phyloP scores from a whole-genome alignment of 495 filamentous ascomycete genomes.

The Pseudotulostoma volvatum region DNA sequence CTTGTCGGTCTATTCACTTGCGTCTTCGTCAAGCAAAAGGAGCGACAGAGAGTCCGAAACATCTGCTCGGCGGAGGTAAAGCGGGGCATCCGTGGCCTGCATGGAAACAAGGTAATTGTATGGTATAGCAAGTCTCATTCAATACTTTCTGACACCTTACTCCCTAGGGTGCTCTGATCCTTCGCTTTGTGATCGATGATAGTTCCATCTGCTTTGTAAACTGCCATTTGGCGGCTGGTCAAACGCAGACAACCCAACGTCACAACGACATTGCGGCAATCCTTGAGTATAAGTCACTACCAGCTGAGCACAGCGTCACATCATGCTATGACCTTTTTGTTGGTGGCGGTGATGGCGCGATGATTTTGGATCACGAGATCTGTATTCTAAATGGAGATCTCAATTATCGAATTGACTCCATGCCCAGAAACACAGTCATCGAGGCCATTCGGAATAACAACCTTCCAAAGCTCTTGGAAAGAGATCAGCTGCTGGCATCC shows the following conservation, averaged over 20 bases:
- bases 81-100: constrained; percentile 79
- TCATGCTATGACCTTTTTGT: constrained; percentile 60
- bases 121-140: constrained; percentile 5
- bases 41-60: constrained; percentile 57
- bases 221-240: constrained; percentile 90
- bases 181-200: constrained; percentile 83
- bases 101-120: constrained; percentile 70
- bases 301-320: constrained; percentile 42
- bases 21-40: constrained; percentile 72
- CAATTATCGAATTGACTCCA: constrained; percentile 97
- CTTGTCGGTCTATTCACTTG: constrained; percentile 91
- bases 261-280: constrained; percentile 91
- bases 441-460: constrained; percentile 64
- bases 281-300: constrained; percentile 59
- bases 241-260: constrained; percentile 71
- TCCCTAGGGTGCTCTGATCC: constrained; percentile 70
- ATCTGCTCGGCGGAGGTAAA: constrained; percentile 74
- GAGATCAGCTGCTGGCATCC: constrained; percentile 82
- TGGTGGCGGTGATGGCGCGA: constrained; percentile 81
- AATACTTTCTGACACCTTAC: neutral
- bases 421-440: constrained; percentile 80
- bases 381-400: constrained; percentile 92
- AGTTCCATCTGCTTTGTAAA: constrained; percentile 92
- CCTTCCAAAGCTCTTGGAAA: constrained; percentile 75
- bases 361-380: constrained; percentile 94